Evolutionary conservation across 2,329 filamentous ascomycete species (phyloP), one percentile per base, ranked within the genome.

Genomic region (Sporothrix pallida): DNA sequence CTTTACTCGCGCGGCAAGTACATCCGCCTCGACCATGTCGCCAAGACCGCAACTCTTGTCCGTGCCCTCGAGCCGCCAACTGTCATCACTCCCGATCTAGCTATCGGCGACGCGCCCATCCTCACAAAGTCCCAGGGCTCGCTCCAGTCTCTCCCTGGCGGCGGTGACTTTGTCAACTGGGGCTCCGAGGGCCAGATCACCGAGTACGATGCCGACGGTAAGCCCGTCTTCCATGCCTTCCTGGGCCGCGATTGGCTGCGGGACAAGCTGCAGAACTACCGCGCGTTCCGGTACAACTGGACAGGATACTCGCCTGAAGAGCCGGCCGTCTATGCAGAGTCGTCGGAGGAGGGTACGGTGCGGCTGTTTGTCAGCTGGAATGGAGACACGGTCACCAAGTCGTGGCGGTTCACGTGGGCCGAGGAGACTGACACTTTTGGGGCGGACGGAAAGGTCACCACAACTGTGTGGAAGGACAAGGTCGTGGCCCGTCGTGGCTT

Each of bases 101-200:
- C 20, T 12, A n/a, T 10, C n/a, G 26, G 54, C 13, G 72, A 73
- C 37, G 12, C 50, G 6, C 58, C 70, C n/a, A 72, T 75, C 44
- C 58, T 77, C 13, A 76, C 77, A 26, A 76, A 76, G 56, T 75
- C 74, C 17, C 84, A 85, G 74, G 83, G 83, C 7, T 83, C 81
- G n/a, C 84, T 86, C 46, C 88, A 91, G 75, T 77, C 87, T 6
- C 82, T 90, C 0, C 83, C 86, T 0, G 85, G 85, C 71, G 86
- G 86, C 48, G 86, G 88, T 73, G 84, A 84, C 7, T 80, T 90
- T 58, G 84, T 90, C 48, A 86, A 87, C 75, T 90, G 88, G 87
- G 88, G 88, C 4, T 84, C 83, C 0, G 82, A 84, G 20, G 85
- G 85, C 0, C 84, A 83, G 2, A 77, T 85, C 26, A 87, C 84